A percentile compares a stretch with the other conserved stretches of the same genome.
Conservation (phyloP, 306 rosid genomes). For the Vigna trinervia region DNA sequence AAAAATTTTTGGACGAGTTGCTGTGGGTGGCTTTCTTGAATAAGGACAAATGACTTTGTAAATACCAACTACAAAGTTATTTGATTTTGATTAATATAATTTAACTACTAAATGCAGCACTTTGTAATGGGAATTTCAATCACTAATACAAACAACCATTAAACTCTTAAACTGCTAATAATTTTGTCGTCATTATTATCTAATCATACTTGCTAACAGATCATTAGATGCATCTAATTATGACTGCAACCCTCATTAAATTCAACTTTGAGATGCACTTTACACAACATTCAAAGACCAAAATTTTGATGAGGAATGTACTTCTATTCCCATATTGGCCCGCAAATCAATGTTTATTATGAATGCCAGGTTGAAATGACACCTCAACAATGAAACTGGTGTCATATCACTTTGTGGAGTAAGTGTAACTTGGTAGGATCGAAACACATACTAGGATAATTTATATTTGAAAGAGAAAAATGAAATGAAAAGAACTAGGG, state of each 20-base stretch:
- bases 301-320: background rate
- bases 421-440: conserved; percentile 2
- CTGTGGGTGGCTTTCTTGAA: background rate
- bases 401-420: conserved; percentile 20
- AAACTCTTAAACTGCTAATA: background rate
- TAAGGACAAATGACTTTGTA: background rate
- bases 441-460: too few species aligned
- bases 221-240: background rate
- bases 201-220: background rate
- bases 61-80: background rate
- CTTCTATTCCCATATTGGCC: background rate
- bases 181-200: background rate
- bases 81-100: background rate
- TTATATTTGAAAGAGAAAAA: too few species aligned
- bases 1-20: background rate
- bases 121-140: background rate
- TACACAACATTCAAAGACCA: background rate
- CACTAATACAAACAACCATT: too few species aligned
- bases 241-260: too few species aligned
- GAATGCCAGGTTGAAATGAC: background rate
- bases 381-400: background rate
- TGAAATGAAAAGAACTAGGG: too few species aligned
- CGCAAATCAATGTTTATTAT: background rate
- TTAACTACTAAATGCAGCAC: background rate
- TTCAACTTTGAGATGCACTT: too few species aligned